These are phyloP conservation scores for Leptographium wingfieldii DNA, from an alignment of 2,329 filamentous ascomycete genomes.

Conservation along the genomic window DNA sequence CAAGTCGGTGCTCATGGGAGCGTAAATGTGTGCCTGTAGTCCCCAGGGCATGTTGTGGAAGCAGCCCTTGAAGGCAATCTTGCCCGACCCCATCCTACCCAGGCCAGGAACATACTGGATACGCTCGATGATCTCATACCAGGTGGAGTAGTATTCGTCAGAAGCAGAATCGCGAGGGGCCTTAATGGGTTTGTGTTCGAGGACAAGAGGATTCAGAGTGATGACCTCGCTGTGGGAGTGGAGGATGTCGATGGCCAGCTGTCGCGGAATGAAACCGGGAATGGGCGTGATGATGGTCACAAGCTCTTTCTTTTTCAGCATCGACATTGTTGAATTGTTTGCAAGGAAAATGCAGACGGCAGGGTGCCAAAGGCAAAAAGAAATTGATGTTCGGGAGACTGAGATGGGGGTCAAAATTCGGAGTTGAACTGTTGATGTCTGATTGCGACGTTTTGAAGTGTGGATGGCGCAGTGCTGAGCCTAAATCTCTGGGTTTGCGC, in stretches of 20 bases:
- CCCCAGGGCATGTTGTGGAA: constrained; percentile 64
- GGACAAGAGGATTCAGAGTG: constrained; percentile 56
- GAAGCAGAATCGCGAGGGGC: constrained; percentile 54
- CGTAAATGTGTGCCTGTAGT: constrained; percentile 59
- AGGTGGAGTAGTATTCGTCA: constrained; percentile 61
- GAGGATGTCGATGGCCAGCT: constrained; percentile 60
- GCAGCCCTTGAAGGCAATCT: constrained; percentile 57
- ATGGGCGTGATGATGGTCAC: constrained; percentile 61
- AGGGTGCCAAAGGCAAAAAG: neutral
- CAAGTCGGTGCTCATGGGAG: constrained; percentile 53
- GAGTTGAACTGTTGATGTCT: neutral
- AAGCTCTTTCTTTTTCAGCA: constrained; percentile 50
- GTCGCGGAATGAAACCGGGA: constrained; percentile 55
- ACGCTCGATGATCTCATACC: constrained; percentile 60
- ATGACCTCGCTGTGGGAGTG: constrained; percentile 61
- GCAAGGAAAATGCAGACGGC: too few relatives aligned
- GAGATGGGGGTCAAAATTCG: neutral
- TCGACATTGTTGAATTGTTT: neutral
- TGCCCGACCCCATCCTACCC: constrained; percentile 50
- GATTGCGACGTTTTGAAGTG: neutral
- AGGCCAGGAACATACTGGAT: constrained; percentile 56
- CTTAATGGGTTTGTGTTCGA: constrained; percentile 48
- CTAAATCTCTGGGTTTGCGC: neutral
- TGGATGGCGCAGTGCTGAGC: neutral
- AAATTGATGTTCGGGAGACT: too few relatives aligned